Conservation (phyloP, 1,284 basidiomycete species). For the Quambalaria eucalypti region DNA sequence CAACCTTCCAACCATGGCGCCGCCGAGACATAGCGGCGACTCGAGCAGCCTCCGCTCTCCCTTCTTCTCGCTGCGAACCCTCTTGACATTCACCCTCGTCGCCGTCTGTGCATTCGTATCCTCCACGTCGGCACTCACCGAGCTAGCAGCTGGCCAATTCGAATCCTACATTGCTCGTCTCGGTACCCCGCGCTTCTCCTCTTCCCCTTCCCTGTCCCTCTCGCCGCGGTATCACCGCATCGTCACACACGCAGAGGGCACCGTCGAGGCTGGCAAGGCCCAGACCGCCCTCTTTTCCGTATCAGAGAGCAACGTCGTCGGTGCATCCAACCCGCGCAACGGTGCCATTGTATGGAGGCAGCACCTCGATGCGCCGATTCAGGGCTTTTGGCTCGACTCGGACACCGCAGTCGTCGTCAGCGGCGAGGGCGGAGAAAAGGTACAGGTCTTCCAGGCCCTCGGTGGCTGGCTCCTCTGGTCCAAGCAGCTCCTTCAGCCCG, state of each 20-base stretch:
- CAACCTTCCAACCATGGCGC: too few relatives aligned
- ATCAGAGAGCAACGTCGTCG: slow-evolving; percentile 62
- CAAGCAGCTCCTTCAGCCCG: neutral
- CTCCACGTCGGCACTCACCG: neutral
- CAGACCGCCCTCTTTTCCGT: slow-evolving; percentile 59
- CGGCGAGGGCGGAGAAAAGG: slow-evolving; percentile 61
- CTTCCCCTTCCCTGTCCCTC: slow-evolving; percentile 17
- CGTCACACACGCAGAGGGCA: slow-evolving; percentile 28
- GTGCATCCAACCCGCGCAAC: slow-evolving; percentile 62
- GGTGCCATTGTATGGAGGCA: slow-evolving; percentile 77
- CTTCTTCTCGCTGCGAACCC: neutral
- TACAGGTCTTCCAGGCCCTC: slow-evolving; percentile 61
- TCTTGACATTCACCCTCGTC: neutral
- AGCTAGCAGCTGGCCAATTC: neutral
- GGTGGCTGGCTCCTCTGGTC: slow-evolving; percentile 61
- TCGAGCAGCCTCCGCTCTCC: too few relatives aligned
- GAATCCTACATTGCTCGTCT: neutral
- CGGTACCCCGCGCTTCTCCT: neutral
- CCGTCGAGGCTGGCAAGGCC: slow-evolving; percentile 36
- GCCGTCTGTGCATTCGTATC: neutral
- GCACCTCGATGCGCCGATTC: slow-evolving; percentile 58
- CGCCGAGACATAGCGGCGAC: too few relatives aligned
- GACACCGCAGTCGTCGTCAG: slow-evolving; percentile 60
- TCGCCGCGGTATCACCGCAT: slow-evolving; percentile 46
- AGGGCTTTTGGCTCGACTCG: slow-evolving; percentile 26